Evolutionary conservation across 495 filamentous ascomycete genomes (phyloP).

Genomic region (Aspergillus mulundensis): DNA sequence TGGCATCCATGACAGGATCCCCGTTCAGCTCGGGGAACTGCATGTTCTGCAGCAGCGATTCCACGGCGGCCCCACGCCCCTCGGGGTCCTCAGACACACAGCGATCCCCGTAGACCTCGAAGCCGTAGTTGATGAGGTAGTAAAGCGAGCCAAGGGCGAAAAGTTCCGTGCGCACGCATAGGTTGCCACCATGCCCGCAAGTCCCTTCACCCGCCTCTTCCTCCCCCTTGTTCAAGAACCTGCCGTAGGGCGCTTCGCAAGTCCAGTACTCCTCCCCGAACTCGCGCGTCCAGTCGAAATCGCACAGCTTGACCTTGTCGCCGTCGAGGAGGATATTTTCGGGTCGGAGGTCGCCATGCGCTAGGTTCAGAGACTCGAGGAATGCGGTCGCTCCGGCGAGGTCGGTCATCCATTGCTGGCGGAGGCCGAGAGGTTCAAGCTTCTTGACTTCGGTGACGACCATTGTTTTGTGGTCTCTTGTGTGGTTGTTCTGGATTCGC

Average conservation of each 20-base stretch:
- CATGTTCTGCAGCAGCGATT: too few relatives aligned
- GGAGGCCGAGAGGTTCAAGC: conserved; percentile 27
- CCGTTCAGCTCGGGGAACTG: background rate
- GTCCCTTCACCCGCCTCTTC: too few relatives aligned
- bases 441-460: conserved; percentile 21
- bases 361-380: conserved; percentile 30
- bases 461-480: too few relatives aligned
- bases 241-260: too few relatives aligned
- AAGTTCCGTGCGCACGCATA: conserved; percentile 24
- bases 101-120: conserved; percentile 34
- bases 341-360: conserved; percentile 26
- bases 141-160: conserved; percentile 38
- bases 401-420: conserved; percentile 37
- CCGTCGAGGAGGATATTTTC: conserved; percentile 29
- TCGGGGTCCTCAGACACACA: conserved; percentile 28
- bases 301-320: conserved; percentile 24
- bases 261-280: too few relatives aligned
- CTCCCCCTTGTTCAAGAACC: too few relatives aligned
- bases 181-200: too few relatives aligned
- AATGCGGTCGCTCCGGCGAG: conserved; percentile 35
- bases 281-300: conserved; percentile 26
- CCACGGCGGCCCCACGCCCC: conserved; percentile 7
- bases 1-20: conserved; percentile 30
- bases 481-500: too few relatives aligned
- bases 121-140: conserved; percentile 37